phyloP scores from a whole-genome alignment of 495 filamentous ascomycete genomes.

The Gamarada debralockiae region DNA sequence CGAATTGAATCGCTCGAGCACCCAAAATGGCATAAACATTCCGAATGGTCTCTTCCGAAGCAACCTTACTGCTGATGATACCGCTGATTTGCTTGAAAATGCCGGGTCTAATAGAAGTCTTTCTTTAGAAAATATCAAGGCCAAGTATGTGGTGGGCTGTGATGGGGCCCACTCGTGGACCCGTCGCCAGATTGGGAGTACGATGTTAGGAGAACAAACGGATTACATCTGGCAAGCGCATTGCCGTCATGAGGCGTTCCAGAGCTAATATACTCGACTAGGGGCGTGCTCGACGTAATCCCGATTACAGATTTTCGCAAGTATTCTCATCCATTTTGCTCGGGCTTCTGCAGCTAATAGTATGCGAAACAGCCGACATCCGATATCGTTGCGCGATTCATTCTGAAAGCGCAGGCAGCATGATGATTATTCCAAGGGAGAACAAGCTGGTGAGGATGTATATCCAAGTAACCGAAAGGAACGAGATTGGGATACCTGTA shows the following conservation, averaged over 20 bases:
- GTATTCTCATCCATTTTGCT: constrained; percentile 6
- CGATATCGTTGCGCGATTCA: constrained; percentile 66
- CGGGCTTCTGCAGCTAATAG: not conserved
- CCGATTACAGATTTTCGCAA: constrained; percentile 62
- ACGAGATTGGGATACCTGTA: constrained; percentile 20
- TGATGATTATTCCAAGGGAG: constrained; percentile 69
- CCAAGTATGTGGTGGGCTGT: constrained; percentile 63
- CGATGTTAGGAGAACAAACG: constrained; percentile 55
- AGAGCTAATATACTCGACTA: constrained; percentile 14
- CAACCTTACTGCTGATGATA: constrained; percentile 47
- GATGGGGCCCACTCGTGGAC: constrained; percentile 64
- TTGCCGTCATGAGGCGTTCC: constrained; percentile 5
- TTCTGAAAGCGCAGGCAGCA: constrained; percentile 53
- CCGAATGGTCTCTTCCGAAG: constrained; percentile 45
- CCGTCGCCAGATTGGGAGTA: constrained; percentile 46
- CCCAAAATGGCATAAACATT: too few relatives aligned
- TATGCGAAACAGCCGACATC: constrained; percentile 59
- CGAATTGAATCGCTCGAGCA: constrained; percentile 30
- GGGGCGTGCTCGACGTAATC: constrained; percentile 58
- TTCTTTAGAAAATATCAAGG: constrained; percentile 31
- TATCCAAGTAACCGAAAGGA: constrained; percentile 55
- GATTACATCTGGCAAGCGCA: constrained; percentile 52
- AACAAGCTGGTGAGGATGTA: constrained; percentile 64
- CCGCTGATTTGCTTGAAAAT: constrained; percentile 42
- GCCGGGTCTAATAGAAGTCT: constrained; percentile 25